Evolutionary conservation across 176 grass and related monocot genomes (phyloP).

Genomic region (Pontederia crassipes): DNA sequence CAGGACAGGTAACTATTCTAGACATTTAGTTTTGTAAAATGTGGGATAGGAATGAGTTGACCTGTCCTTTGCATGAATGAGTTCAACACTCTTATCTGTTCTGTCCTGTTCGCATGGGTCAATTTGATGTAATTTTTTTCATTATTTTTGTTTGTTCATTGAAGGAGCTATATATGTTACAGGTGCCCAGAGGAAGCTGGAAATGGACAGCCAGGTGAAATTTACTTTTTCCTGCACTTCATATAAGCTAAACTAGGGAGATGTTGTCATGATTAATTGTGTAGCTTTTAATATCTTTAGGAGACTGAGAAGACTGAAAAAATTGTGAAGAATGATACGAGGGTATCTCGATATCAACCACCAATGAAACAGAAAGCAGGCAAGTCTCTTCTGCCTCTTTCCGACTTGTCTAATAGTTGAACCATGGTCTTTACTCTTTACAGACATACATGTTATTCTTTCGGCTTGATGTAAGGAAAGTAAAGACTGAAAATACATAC

Average conservation of each 20-base stretch:
- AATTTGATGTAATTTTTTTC: not conserved
- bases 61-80: no score
- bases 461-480: no score
- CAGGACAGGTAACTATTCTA: constrained; percentile 38
- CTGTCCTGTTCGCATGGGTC: no score
- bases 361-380: constrained; percentile 54
- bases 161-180: constrained; percentile 2
- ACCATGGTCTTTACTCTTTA: no score
- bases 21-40: not conserved
- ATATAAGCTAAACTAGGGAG: not conserved
- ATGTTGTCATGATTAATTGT: not conserved
- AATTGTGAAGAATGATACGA: constrained; percentile 36
- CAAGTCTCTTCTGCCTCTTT: constrained; percentile 5
- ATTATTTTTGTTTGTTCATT: not conserved
- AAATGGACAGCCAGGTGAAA: constrained; percentile 42
- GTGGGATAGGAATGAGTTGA: no score
- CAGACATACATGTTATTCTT: no score
- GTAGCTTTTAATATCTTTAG: not conserved
- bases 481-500: no score
- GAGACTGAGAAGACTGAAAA: constrained; percentile 33
- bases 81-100: not conserved
- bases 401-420: no score
- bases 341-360: constrained; percentile 34
- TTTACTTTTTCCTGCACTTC: not conserved
- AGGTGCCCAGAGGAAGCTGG: constrained; percentile 80